Conservation (phyloP, 2,329 filamentous ascomycete species). For the Dactylellina haptotyla region DNA sequence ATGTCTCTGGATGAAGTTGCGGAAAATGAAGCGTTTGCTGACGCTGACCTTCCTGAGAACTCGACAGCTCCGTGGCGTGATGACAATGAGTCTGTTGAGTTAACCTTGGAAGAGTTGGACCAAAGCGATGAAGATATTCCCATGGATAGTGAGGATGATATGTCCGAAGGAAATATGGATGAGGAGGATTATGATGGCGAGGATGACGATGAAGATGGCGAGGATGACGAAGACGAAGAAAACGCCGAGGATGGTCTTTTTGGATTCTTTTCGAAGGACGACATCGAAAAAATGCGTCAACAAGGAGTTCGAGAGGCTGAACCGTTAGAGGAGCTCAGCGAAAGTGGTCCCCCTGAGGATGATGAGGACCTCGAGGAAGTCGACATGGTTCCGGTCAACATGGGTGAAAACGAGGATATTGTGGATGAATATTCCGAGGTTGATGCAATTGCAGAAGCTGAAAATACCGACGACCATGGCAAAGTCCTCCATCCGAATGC, state of each 20-base stretch:
- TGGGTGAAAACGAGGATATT: slow-evolving; percentile 58
- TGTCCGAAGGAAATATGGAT: slow-evolving; percentile 59
- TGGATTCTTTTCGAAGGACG: slow-evolving; percentile 70
- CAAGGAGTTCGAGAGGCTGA: slow-evolving; percentile 58
- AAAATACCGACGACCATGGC: slow-evolving; percentile 4
- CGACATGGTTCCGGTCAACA: slow-evolving; percentile 52
- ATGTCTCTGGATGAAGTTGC: slow-evolving; percentile 70
- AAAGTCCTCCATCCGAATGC: slow-evolving; percentile 53
- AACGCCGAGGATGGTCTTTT: slow-evolving; percentile 64
- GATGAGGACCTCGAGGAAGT: slow-evolving; percentile 56
- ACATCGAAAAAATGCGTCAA: slow-evolving; percentile 67
- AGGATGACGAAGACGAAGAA: slow-evolving; percentile 63
- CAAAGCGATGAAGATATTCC: slow-evolving; percentile 74
- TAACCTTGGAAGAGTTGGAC: slow-evolving; percentile 58
- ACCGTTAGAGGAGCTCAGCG: slow-evolving; percentile 57
- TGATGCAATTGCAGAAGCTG: slow-evolving; percentile 40
- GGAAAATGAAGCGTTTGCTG: slow-evolving; percentile 64
- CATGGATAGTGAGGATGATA: slow-evolving; percentile 70
- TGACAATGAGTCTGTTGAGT: slow-evolving; percentile 56
- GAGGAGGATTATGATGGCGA: slow-evolving; percentile 61
- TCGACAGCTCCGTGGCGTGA: slow-evolving; percentile 54
- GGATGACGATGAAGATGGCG: slow-evolving; percentile 65
- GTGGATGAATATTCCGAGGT: slow-evolving; percentile 18
- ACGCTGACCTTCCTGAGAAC: slow-evolving; percentile 58
- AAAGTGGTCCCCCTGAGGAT: slow-evolving; percentile 56